Evolutionary conservation across 2,329 filamentous ascomycete species (phyloP).

Genomic region (Trichophaea hybrida): DNA sequence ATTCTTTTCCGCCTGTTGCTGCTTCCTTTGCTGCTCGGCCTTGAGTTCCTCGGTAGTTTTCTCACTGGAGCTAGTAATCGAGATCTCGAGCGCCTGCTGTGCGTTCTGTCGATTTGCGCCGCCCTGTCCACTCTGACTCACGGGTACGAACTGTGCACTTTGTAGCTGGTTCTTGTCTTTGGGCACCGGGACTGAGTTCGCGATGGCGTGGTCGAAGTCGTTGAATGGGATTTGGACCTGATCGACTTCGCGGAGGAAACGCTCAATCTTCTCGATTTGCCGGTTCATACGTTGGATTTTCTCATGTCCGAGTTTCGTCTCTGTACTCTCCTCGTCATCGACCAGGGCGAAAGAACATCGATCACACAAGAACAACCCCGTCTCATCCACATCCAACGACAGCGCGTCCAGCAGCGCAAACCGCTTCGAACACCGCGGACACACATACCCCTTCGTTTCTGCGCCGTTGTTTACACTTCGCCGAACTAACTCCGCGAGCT

Average conservation of each 20-base stretch:
- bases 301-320: slow-evolving; percentile 45
- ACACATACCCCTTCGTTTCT: slow-evolving; percentile 59
- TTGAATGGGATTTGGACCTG: slow-evolving; percentile 51
- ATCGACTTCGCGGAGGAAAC: slow-evolving; percentile 63
- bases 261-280: slow-evolving; percentile 64
- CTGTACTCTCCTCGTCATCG: slow-evolving; percentile 51
- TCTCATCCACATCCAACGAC: slow-evolving; percentile 49
- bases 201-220: slow-evolving; percentile 27
- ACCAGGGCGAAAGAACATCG: slow-evolving; percentile 54
- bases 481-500: slow-evolving; percentile 68
- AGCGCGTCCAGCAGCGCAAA: slow-evolving; percentile 85
- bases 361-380: slow-evolving; percentile 65
- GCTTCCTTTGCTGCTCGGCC: slow-evolving; percentile 36
- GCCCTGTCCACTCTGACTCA: slow-evolving; percentile 5
- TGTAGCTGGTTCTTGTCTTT: slow-evolving; percentile 21
- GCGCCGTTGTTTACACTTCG: slow-evolving; percentile 48
- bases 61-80: slow-evolving; percentile 36
- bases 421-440: slow-evolving; percentile 63
- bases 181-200: slow-evolving; percentile 25
- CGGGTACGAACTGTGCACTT: slow-evolving; percentile 7
- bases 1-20: slow-evolving; percentile 39
- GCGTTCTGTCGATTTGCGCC: slow-evolving; percentile 9
- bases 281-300: slow-evolving; percentile 47
- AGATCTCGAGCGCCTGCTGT: slow-evolving; percentile 34
- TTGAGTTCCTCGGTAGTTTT: slow-evolving; percentile 38